Evolutionary conservation across 2,329 filamentous ascomycete genomes (phyloP).

Genomic region (Aspergillus hiratsukae): DNA sequence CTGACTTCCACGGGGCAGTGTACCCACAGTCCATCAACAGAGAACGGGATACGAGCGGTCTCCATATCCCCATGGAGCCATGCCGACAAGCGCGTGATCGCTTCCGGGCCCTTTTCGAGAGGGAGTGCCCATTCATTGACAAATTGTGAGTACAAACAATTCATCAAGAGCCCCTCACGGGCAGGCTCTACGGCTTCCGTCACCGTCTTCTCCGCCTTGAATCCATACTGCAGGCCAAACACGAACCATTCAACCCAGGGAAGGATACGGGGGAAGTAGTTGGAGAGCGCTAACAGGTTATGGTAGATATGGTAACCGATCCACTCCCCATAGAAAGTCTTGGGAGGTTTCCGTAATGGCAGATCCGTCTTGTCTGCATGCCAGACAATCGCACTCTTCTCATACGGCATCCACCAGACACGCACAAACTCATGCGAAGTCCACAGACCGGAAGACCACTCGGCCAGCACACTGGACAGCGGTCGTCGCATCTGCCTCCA

Average conservation of each 20-base stretch:
- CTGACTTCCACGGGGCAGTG: constrained; percentile 93
- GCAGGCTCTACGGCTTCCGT: constrained; percentile 76
- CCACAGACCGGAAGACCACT: constrained; percentile 76
- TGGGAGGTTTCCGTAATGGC: constrained; percentile 54
- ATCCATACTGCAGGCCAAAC: constrained; percentile 96
- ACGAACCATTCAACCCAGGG: constrained; percentile 95
- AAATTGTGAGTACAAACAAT: constrained; percentile 96
- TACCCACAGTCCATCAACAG: constrained; percentile 72
- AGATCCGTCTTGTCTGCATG: constrained; percentile 72
- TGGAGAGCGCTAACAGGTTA: constrained; percentile 75
- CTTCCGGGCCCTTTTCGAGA: constrained; percentile 78
- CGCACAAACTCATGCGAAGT: constrained; percentile 80
- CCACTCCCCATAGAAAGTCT: constrained; percentile 73
- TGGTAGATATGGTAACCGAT: constrained; percentile 90
- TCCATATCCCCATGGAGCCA: constrained; percentile 77
- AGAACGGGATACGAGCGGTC: constrained; percentile 71
- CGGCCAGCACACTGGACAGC: constrained; percentile 62
- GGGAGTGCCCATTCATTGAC: constrained; percentile 98
- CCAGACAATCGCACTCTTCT: constrained; percentile 83
- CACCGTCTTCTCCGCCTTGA: constrained; percentile 60
- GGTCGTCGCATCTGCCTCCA: constrained; percentile 79
- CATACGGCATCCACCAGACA: constrained; percentile 98
- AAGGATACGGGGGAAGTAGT: constrained; percentile 71
- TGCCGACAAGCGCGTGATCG: constrained; percentile 72
- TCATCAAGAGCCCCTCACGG: constrained; percentile 80